Percentiles rank a stretch among this genome's conserved stretches.
Evolutionary conservation across 306 rosid genomes (phyloP).

Genomic region (Corylus americana): DNA sequence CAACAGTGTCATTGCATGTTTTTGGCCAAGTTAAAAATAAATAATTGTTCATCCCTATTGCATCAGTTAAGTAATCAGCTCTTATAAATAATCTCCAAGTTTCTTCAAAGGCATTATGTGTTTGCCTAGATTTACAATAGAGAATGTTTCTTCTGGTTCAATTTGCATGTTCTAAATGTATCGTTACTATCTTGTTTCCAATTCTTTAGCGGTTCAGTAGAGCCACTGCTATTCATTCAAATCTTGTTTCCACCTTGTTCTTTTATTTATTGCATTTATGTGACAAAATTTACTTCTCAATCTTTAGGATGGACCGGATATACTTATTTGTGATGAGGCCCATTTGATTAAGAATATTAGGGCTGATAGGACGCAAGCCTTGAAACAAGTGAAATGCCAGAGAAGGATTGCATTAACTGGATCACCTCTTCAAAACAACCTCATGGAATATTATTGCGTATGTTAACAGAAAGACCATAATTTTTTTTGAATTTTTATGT

Average conservation of each 20-base stretch:
- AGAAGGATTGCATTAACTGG: slow-evolving; percentile 97
- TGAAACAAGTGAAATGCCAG: slow-evolving; percentile 96
- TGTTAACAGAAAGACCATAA: slow-evolving; percentile 33
- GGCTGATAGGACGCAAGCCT: slow-evolving; percentile 89
- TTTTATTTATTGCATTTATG: slow-evolving; percentile 27
- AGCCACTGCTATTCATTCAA: background rate
- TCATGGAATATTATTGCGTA: slow-evolving; percentile 99
- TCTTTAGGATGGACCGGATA: slow-evolving; percentile 90
- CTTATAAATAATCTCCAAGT: background rate
- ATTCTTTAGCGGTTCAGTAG: background rate
- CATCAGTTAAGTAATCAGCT: background rate
- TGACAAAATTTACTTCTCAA: slow-evolving; percentile 27
- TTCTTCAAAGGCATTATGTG: background rate
- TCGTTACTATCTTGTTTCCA: background rate
- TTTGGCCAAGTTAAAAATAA: background rate
- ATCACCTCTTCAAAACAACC: slow-evolving; percentile 97
- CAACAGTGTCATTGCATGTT: background rate
- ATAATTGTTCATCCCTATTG: background rate
- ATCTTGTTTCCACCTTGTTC: background rate
- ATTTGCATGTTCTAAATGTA: background rate
- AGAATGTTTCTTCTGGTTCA: background rate
- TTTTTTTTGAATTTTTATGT: slow-evolving; percentile 16
- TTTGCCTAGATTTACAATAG: background rate
- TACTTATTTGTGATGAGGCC: slow-evolving; percentile 99
- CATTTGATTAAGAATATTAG: slow-evolving; percentile 90